Conservation (phyloP, 371 early-diverging fungal genomes). For the Apophysomyces variabilis region DNA sequence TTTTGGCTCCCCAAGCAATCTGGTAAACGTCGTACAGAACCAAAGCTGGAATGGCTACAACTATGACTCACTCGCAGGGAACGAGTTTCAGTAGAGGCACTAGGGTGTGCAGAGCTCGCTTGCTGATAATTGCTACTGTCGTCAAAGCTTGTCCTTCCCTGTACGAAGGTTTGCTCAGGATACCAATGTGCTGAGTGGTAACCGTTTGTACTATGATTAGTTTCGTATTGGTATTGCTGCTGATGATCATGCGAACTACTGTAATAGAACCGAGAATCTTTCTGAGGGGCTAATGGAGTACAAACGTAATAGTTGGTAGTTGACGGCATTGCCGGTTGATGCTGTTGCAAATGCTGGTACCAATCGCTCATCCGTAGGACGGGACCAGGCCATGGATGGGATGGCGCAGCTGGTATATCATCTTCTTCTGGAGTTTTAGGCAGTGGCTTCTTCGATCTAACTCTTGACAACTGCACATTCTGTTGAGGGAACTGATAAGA, state of each 20-base stretch:
- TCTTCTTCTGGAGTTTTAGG: constrained; percentile 1
- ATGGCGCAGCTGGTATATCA: not conserved
- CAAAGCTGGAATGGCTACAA: not conserved
- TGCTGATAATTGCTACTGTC: not conserved
- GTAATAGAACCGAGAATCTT: not conserved
- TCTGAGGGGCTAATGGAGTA: not conserved
- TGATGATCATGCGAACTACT: not conserved
- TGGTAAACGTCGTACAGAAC: not conserved
- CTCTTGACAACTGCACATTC: not conserved
- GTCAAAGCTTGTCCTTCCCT: not conserved
- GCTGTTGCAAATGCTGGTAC: not conserved
- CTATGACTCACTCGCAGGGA: not conserved
- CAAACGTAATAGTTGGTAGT: no score
- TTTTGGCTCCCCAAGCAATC: not conserved
- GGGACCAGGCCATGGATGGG: not conserved
- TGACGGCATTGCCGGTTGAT: not conserved
- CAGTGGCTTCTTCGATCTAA: constrained; percentile 1
- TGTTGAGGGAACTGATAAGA: not conserved
- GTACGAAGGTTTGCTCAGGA: not conserved
- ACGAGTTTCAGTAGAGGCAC: not conserved
- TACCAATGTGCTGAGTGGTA: not conserved
- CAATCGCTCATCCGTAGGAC: not conserved
- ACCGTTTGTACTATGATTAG: not conserved
- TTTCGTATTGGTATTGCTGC: not conserved
- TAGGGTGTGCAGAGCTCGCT: not conserved